Base-by-base conservation (phyloP, 2,329 filamentous ascomycete species). In the Claviceps digitariae region DNA sequence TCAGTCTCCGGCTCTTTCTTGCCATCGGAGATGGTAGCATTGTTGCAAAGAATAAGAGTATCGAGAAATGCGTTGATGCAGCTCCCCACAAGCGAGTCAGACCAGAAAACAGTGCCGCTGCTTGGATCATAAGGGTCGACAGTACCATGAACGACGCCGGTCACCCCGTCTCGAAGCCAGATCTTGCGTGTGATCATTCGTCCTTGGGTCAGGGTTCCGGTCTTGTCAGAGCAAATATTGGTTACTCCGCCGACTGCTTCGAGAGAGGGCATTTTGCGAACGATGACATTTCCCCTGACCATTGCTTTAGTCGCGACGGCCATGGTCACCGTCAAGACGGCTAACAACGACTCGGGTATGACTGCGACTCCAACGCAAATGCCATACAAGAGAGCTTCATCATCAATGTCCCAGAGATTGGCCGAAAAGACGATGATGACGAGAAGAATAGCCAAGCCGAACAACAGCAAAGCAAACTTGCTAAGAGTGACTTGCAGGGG, bases 401-500 rank as follows among this genome's bases (percentile, higher is more conserved):
- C 74, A 43, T 71, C 66, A 46, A 82, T 67, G 1, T 74, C 49
- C 67, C 76, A 83, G 54, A 69, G 68, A 63, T 75, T 79, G 56
- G 74, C 79, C 6, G 74, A 76, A 63, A 84, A 84, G 59, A 84
- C 81, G 51, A 83, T 76, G 55, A 83, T 64, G 50, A 76, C 79
- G 36, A 83, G 72, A 2, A 82, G 60, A 52, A 83, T 71, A 45
- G 81, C 90, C 50, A 89, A 78, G 48, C 76, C 82, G 63, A 95
- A 94, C 2, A 95, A 78, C 3, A 88, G 65, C 45, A 93, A 82
- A 29, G 90, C 89, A 62, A 95, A 84, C 68, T 90, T 89, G 70
- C 86, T 88, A 51, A 95, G 76, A 63, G 87, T 91, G 59, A 85
- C 83, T 70, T 94, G 88, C 47, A 95, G 74, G 0, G 90, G 90